Percentiles rank a stretch among this genome's conserved stretches.
Evolutionary conservation across 306 rosid genomes (phyloP).

Genomic region (Amphicarpaea edgeworthii): DNA sequence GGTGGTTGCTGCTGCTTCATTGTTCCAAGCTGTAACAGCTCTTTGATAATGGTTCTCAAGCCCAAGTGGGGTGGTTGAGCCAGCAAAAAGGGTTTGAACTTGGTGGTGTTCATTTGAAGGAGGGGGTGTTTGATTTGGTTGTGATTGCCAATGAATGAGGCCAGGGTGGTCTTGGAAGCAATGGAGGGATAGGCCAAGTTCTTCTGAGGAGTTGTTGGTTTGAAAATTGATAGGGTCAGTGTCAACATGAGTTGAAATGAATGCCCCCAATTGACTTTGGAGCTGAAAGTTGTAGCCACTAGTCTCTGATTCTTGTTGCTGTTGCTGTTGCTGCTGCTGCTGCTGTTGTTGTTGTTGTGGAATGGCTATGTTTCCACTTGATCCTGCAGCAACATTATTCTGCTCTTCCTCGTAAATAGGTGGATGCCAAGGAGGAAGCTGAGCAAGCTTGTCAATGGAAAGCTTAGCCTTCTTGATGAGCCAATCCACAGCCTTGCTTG

Average conservation of each 20-base stretch:
- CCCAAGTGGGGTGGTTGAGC: conserved; percentile 47
- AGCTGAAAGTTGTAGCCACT: conserved; percentile 58
- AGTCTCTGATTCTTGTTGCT: conserved; percentile 49
- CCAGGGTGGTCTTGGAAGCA: conserved; percentile 59
- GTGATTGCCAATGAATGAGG: conserved; percentile 50
- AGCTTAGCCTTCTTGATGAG: conserved; percentile 80
- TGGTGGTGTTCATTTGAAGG: conserved; percentile 54
- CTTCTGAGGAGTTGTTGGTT: conserved; percentile 49
- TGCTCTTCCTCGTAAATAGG: conserved; percentile 26
- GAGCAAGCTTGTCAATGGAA: conserved; percentile 77
- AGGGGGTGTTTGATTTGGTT: conserved; percentile 43
- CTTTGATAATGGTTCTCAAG: conserved; percentile 61
- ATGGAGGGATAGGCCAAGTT: conserved; percentile 85
- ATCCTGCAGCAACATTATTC: conserved; percentile 39
- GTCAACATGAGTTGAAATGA: conserved; percentile 47
- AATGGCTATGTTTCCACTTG: conserved; percentile 38
- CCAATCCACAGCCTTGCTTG: conserved; percentile 93
- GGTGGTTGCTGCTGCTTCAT: conserved; percentile 39
- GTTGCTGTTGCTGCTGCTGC: conserved; percentile 34
- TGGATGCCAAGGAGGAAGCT: conserved; percentile 78
- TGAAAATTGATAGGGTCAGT: conserved; percentile 61
- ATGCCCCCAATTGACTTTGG: conserved; percentile 50
- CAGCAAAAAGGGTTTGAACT: conserved; percentile 42
- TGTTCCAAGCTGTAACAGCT: conserved; percentile 58
- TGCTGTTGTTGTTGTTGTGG: conserved; percentile 43